phyloP scores from a whole-genome alignment of 305 asterid genomes.

The Rubia balearica region DNA sequence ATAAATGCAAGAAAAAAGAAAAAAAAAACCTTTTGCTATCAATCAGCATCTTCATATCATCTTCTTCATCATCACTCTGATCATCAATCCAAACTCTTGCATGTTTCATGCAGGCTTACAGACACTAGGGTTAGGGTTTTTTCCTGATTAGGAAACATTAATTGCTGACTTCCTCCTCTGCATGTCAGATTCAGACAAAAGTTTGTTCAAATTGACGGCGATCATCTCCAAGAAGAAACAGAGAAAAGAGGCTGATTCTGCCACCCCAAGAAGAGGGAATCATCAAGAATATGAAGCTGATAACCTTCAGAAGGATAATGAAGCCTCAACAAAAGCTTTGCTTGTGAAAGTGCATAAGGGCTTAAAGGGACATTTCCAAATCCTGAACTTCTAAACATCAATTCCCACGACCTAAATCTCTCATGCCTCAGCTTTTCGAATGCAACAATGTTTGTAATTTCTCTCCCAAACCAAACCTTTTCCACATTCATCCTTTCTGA shows the following conservation, averaged over 20 bases:
- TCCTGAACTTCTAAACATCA: constrained; percentile 53
- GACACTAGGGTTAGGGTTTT: constrained; percentile 65
- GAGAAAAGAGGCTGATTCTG: constrained; percentile 91
- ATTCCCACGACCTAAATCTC: constrained; percentile 73
- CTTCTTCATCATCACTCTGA: not conserved
- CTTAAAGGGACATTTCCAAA: constrained; percentile 59
- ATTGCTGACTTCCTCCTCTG: not conserved
- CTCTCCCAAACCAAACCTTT: constrained; percentile 82
- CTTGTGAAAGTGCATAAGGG: constrained; percentile 78
- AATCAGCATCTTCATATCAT: not conserved
- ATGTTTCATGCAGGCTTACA: constrained; percentile 28
- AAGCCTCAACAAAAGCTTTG: constrained; percentile 69
- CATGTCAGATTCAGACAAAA: no score
- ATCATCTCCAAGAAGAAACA: constrained; percentile 83
- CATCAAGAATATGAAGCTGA: constrained; percentile 52
- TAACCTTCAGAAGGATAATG: constrained; percentile 97
- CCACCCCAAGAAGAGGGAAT: constrained; percentile 90
- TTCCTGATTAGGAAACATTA: constrained; percentile 2
- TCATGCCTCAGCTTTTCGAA: constrained; percentile 77
- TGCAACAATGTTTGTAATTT: constrained; percentile 66
- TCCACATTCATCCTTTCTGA: constrained; percentile 70
- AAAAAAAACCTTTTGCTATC: constrained; percentile 27
- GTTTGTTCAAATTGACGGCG: not conserved
- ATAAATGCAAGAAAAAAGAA: constrained; percentile 27
- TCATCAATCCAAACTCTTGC: constrained; percentile 12